Evolutionary conservation across 2,329 filamentous ascomycete genomes (phyloP), one percentile per base, ranked within the genome.

Genomic region (Pyrenophora teres): DNA sequence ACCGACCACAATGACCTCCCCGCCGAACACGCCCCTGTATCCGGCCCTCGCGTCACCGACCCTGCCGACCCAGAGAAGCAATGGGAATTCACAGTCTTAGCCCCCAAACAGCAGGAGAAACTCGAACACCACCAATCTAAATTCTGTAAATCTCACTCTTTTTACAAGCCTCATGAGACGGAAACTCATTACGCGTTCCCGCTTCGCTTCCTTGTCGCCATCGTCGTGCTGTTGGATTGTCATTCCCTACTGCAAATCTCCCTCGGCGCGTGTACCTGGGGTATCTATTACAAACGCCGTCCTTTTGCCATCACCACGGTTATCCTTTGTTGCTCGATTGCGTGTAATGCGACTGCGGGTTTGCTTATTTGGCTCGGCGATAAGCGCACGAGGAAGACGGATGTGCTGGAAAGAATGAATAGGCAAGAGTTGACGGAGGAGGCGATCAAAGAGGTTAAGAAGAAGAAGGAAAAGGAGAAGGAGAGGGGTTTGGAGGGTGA

Each of bases 111-210:
- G 69, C 87, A 92, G 65, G 80, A 81, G 53, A 83, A 81, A 41
- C 80, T 95, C 8, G 80, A 86, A 43, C 87, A 94, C 68, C 90
- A 95, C 65, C 88, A 92, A 67, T 81, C 80, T 60, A 93, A 92
- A 65, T 88, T 94, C 65, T 82, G 87, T 67, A 90, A 88, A 62
- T 91, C 87, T 0, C 90, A 95, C 70, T 92, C 88, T 5, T 95
- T 93, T 73, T 95, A 95, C 79, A 92, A 92, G 65, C 90, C 90
- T 0, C 88, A 95, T 71, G 90, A 95, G 73, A 95, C 90, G 0
- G 80, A 84, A 30, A 95, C 90, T 0, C 90, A 95, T 69, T 81
- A 85, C 67, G 87, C 90, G 0, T 95, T 95, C 56, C 89, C 90
- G 0, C 77, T 92, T 1, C 81, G 82, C 27, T 79, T 91, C 5